phyloP scores from a whole-genome alignment of 108 stramenopile species.

The Poteriospumella lacustris region DNA sequence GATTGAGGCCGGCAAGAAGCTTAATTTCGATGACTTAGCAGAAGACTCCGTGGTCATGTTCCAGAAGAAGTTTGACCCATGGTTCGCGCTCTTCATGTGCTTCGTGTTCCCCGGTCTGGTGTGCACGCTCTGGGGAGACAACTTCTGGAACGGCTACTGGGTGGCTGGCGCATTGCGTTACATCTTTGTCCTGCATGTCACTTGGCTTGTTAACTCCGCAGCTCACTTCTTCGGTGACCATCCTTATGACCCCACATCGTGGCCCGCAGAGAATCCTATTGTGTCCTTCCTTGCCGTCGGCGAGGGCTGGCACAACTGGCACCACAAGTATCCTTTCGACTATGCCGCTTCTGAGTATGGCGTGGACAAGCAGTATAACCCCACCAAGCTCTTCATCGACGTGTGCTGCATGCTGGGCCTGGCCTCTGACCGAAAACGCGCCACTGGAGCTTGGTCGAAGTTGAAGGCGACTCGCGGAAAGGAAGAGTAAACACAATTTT shows the following conservation, averaged over 20 bases:
- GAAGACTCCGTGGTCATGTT: conserved; percentile 84
- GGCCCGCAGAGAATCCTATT: conserved; percentile 92
- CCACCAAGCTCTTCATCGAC: conserved; percentile 90
- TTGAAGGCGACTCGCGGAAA: conserved; percentile 40
- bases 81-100: conserved; percentile 98
- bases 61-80: conserved; percentile 87
- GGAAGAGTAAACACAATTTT: too few relatives aligned
- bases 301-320: conserved; percentile 99
- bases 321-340: conserved; percentile 99
- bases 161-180: conserved; percentile 90
- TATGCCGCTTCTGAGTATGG: conserved; percentile 96
- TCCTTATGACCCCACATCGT: conserved; percentile 86
- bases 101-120: conserved; percentile 93
- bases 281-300: conserved; percentile 87
- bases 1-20: conserved; percentile 81
- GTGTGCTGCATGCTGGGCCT: conserved; percentile 69
- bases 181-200: conserved; percentile 85
- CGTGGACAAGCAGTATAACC: conserved; percentile 90
- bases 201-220: conserved; percentile 96
- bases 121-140: conserved; percentile 83
- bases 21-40: conserved; percentile 83
- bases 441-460: conserved; percentile 48
- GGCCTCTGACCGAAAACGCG: conserved; percentile 74
- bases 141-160: conserved; percentile 92
- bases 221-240: conserved; percentile 98